Conservation (phyloP, 208 protist species). For the Phytomonas francai region DNA sequence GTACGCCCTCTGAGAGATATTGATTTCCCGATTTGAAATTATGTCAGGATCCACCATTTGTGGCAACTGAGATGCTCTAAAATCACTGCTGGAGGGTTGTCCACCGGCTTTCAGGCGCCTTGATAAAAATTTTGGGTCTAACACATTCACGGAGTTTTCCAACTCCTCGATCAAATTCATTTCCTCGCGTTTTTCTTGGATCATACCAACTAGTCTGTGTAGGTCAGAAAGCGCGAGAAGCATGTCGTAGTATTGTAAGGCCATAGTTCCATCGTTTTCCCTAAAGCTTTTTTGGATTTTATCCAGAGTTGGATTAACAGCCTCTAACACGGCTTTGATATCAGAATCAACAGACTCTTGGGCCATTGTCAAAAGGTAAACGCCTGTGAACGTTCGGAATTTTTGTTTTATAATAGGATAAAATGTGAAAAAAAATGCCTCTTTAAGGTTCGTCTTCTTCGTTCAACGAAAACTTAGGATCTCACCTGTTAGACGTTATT, state of each 20-base stretch:
- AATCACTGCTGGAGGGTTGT: neutral
- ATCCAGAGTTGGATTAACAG: slow-evolving; percentile 10
- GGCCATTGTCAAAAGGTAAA: slow-evolving; percentile 4
- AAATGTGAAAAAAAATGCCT: slow-evolving; percentile 8
- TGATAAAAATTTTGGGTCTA: slow-evolving; percentile 30
- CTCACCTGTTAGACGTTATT: neutral
- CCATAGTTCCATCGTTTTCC: slow-evolving; percentile 46
- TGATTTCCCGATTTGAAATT: neutral
- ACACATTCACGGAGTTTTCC: slow-evolving; percentile 25
- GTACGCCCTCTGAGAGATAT: slow-evolving; percentile 9
- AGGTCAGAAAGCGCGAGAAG: slow-evolving; percentile 39
- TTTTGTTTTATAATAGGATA: neutral
- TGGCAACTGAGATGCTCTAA: slow-evolving; percentile 2
- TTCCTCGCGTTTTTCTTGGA: slow-evolving; percentile 21
- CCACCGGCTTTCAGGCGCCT: slow-evolving; percentile 18
- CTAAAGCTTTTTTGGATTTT: slow-evolving; percentile 15
- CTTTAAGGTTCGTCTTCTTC: slow-evolving; percentile 11
- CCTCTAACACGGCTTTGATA: slow-evolving; percentile 9
- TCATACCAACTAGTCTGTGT: slow-evolving; percentile 18
- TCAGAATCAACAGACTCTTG: slow-evolving; percentile 2
- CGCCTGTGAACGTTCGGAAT: slow-evolving; percentile 3
- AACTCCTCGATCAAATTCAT: slow-evolving; percentile 19
- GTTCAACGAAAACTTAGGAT: neutral
- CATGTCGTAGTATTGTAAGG: slow-evolving; percentile 75
- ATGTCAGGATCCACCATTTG: slow-evolving; percentile 13